Percentiles rank a stretch among this genome's conserved stretches.
phyloP scores from a whole-genome alignment of 2,329 filamentous ascomycete species.

The Akanthomyces lecanii region DNA sequence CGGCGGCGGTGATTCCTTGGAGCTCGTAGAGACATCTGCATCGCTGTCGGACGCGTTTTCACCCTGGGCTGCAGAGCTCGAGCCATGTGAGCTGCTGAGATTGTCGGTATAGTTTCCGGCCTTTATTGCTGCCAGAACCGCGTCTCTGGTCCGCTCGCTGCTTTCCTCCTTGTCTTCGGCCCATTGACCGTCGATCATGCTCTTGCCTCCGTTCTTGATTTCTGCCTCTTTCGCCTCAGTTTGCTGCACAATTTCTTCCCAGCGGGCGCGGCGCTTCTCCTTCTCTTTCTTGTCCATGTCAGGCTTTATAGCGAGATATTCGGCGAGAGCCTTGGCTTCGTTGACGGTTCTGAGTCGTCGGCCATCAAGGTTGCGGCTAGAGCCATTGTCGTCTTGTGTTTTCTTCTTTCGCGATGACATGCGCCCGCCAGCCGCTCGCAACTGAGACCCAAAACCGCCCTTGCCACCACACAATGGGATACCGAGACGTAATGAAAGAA shows the following conservation, averaged over 20 bases:
- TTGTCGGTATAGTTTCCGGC: conserved; percentile 60
- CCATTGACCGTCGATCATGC: conserved; percentile 83
- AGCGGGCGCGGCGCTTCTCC: conserved; percentile 76
- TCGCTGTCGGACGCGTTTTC: conserved; percentile 34
- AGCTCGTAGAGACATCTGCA: conserved; percentile 32
- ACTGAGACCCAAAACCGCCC: conserved; percentile 94
- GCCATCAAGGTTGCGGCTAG: conserved; percentile 89
- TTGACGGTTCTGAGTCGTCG: conserved; percentile 85
- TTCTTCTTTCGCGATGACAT: conserved; percentile 96
- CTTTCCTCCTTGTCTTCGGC: conserved; percentile 92
- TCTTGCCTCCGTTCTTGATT: conserved; percentile 66
- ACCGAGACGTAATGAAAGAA: conserved; percentile 78
- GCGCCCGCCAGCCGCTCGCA: conserved; percentile 92
- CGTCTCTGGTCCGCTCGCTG: conserved; percentile 74
- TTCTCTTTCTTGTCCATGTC: conserved; percentile 96
- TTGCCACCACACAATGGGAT: conserved; percentile 85
- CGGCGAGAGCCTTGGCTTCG: conserved; percentile 92
- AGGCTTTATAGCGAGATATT: conserved; percentile 91
- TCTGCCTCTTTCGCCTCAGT: conserved; percentile 82
- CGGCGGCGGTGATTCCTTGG: conserved; percentile 47
- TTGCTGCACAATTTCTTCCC: conserved; percentile 82
- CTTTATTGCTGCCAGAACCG: conserved; percentile 67
- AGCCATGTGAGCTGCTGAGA: conserved; percentile 48
- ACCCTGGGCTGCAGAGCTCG: conserved; percentile 33
- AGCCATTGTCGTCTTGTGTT: conserved; percentile 79